Evolutionary conservation across 2,329 filamentous ascomycete species (phyloP).

Genomic region (Furcasterigmium furcatum): DNA sequence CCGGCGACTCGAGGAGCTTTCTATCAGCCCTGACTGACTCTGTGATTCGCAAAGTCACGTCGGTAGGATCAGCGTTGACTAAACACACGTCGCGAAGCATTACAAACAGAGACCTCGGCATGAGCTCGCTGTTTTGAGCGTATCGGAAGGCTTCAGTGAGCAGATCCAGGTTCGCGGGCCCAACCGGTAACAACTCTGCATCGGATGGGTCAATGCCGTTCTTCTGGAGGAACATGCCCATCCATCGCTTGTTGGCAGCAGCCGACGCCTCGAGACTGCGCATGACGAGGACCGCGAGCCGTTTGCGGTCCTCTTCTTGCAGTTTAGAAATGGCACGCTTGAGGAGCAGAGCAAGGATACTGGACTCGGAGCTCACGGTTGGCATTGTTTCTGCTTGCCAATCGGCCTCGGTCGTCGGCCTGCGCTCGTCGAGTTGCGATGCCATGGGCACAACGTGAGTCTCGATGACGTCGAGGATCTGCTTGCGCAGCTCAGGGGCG

Average conservation of each 20-base stretch:
- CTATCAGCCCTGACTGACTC: constrained; percentile 15
- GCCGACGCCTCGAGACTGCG: constrained; percentile 20
- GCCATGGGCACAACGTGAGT: constrained; percentile 20
- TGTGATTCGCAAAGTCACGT: constrained; percentile 17
- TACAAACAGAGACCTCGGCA: constrained; percentile 13
- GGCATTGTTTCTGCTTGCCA: constrained; percentile 16
- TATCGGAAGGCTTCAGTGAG: constrained; percentile 13
- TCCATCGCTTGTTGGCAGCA: constrained; percentile 24
- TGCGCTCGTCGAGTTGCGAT: constrained; percentile 24
- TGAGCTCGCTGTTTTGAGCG: constrained; percentile 6
- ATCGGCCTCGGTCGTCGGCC: constrained; percentile 18
- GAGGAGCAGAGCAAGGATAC: constrained; percentile 13
- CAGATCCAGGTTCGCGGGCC: constrained; percentile 14
- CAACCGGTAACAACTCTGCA: constrained; percentile 15
- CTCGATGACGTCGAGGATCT: constrained; percentile 21
- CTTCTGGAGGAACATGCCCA: constrained; percentile 22
- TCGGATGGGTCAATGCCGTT: constrained; percentile 18
- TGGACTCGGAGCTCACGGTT: constrained; percentile 10
- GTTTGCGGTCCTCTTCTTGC: constrained; percentile 3
- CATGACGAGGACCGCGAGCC: constrained; percentile 19
- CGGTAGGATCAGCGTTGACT: constrained; percentile 17
- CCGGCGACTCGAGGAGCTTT: constrained; percentile 20
- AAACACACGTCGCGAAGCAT: constrained; percentile 14
- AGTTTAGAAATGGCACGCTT: neutral
- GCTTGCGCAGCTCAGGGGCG: constrained; percentile 7